Base-by-base conservation (phyloP, 805 yeast species). In the Metschnikowia kofuensis region DNA sequence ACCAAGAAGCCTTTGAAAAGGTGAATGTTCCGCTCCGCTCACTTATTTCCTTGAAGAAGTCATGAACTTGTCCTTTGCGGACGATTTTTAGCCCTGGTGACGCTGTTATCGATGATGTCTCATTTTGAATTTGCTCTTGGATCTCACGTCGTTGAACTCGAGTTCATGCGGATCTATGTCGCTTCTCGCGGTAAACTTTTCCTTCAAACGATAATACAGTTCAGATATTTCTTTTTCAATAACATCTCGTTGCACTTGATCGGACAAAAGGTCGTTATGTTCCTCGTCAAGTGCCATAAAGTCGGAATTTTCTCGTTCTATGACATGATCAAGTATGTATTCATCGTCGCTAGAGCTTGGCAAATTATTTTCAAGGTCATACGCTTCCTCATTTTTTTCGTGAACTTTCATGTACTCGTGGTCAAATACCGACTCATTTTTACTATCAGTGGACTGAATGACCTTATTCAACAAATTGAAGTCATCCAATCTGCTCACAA, bases 161-260 rank as follows among this genome's bases (percentile, higher is more conserved):
- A 8, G 21, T 12, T 30, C 32, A 6, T 30, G 10, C 13, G 32
- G 13, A 12, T 30, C 3, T 9, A 12, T 9, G 32, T 34, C 29
- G 13, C 40, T 40, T 29, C 45, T 44, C 30, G 45, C 38, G 8
- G 14, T 64, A 54, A 87, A 70, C 50, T 72, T 74, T 44, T 79
- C 78, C 42, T 86, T 72, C 51, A 85, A 59, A 39, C 73, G 68
- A 29, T 82, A 78, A 58, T 87, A 87, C 38, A 83, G 83, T 13
- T 69, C 61, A 1, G 76, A 74, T 1, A 87, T 70, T 42, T 80
- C 78, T 39, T 78, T 48, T 4, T 50, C 50, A 12, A 51, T 52
- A 26, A 50, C 49, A 8, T 59, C 58, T 42, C 72, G 69, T 48
- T 78, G 84, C 1, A 77, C 67, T 38, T 77, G 68, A 35, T 46